Evolutionary conservation across 2,329 filamentous ascomycete genomes (phyloP).

Genomic region (Botrytis medusae): DNA sequence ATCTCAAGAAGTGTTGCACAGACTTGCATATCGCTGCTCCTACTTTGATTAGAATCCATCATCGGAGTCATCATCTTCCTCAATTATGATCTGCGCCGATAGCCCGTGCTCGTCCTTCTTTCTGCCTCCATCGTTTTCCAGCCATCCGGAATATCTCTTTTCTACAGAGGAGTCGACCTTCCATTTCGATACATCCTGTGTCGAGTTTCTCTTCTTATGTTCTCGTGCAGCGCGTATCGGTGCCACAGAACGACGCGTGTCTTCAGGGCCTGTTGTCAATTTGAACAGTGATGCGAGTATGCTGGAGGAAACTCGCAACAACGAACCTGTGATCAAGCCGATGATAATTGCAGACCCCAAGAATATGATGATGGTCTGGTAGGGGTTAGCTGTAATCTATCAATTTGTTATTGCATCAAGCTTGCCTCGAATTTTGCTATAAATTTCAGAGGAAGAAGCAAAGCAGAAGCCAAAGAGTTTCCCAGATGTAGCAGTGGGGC

Average conservation of each 20-base stretch:
- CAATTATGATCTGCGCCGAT: conserved; percentile 66
- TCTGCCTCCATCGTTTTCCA: conserved; percentile 33
- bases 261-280: conserved; percentile 39
- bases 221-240: conserved; percentile 33
- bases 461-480: conserved; percentile 28
- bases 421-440: conserved; percentile 39
- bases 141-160: conserved; percentile 36
- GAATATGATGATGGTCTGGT: conserved; percentile 48
- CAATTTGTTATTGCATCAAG: neutral
- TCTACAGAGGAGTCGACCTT: conserved; percentile 25
- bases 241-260: conserved; percentile 30
- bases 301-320: conserved; percentile 57
- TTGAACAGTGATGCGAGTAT: conserved; percentile 54
- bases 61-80: conserved; percentile 65
- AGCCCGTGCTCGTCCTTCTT: conserved; percentile 46
- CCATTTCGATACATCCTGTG: conserved; percentile 23
- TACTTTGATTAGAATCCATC: conserved; percentile 31
- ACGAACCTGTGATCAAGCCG: conserved; percentile 62
- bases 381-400: conserved; percentile 23
- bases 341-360: conserved; percentile 66
- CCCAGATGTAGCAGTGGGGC: conserved; percentile 36
- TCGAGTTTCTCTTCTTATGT: conserved; percentile 29
- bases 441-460: conserved; percentile 33
- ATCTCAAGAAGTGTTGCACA: neutral
- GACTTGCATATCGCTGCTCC: neutral